Conservation (phyloP, 2,329 filamentous ascomycete genomes). For the Penicillium italicum region DNA sequence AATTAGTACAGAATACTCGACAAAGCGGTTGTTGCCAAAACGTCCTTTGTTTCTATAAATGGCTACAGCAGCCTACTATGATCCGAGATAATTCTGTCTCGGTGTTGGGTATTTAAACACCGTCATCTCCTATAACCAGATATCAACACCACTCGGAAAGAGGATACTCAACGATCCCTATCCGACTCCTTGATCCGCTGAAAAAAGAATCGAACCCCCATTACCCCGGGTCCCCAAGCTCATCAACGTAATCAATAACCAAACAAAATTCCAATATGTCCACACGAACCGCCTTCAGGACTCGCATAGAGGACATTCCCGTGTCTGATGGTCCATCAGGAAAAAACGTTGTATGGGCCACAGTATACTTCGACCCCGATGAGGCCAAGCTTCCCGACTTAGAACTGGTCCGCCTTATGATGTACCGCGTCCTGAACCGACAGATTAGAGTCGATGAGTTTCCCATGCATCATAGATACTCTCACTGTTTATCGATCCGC, state of each 20-base stretch:
- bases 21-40: background rate
- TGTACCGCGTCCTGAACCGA: background rate
- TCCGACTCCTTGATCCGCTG: no score
- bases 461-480: background rate
- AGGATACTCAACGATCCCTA: background rate
- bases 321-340: background rate
- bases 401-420: background rate
- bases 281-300: background rate
- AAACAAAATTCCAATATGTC: background rate
- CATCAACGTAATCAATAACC: no score
- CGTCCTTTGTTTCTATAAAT: background rate
- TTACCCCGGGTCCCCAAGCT: background rate
- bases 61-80: background rate
- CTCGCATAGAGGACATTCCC: background rate
- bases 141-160: no score
- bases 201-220: background rate
- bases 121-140: no score
- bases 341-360: background rate
- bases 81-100: background rate
- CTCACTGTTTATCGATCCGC: background rate
- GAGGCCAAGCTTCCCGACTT: background rate
- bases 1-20: background rate
- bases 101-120: background rate
- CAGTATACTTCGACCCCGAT: background rate
- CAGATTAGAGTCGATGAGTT: background rate